Percentiles rank a stretch among this genome's conserved stretches.
These are phyloP conservation scores for Pseudogymnoascus sp. DNA, from an alignment of 2,329 filamentous ascomycete genomes.

Conservation along the genomic window DNA sequence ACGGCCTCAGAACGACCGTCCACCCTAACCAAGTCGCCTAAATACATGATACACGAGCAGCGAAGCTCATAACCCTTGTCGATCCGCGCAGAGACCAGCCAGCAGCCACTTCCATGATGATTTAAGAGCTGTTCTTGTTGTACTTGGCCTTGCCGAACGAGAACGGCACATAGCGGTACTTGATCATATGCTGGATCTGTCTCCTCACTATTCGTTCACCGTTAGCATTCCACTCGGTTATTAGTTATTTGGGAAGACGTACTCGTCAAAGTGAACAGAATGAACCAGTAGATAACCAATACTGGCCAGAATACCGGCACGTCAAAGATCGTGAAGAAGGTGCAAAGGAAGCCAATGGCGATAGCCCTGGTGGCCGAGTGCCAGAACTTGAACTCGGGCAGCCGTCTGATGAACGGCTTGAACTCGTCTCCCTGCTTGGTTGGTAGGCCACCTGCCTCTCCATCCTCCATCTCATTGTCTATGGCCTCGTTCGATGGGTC, in stretches of 20 bases:
- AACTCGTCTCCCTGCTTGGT: constrained; percentile 98
- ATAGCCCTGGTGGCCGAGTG: constrained; percentile 87
- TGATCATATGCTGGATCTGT: constrained; percentile 99
- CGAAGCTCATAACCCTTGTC: background rate
- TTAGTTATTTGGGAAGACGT: constrained; percentile 33
- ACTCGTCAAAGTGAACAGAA: constrained; percentile 93
- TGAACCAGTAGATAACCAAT: constrained; percentile 96
- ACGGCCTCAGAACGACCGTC: background rate
- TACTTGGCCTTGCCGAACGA: constrained; percentile 83
- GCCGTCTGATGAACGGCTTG: constrained; percentile 86
- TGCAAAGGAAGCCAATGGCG: constrained; percentile 73
- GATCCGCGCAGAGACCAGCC: background rate
- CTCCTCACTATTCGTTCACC: constrained; percentile 63
- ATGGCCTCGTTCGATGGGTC: constrained; percentile 86
- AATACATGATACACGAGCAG: constrained; percentile 6
- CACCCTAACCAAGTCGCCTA: background rate
- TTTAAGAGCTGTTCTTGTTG: constrained; percentile 46
- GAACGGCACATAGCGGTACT: constrained; percentile 97
- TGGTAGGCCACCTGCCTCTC: constrained; percentile 69
- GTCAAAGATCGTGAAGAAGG: constrained; percentile 90
- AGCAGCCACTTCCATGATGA: background rate
- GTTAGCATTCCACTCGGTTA: background rate
- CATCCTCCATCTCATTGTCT: constrained; percentile 95
- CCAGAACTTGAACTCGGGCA: constrained; percentile 99
- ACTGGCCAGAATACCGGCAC: constrained; percentile 99